Base-by-base conservation (phyloP, 495 filamentous ascomycete species). In the Cladorrhinum samala region DNA sequence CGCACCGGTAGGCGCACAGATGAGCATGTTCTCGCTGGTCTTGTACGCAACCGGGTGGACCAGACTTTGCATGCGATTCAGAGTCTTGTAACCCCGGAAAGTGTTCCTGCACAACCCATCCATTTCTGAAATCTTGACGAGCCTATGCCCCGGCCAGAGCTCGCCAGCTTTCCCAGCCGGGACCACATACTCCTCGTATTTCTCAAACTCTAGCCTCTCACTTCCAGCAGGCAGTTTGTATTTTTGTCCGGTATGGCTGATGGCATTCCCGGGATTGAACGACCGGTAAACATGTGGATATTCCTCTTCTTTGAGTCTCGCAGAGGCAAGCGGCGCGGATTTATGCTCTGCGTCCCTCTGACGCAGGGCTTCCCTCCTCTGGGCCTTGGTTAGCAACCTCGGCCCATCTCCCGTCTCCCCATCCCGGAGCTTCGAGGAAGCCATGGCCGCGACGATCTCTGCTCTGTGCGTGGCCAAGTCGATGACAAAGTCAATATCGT, bases 1-100 rank as follows among this genome's bases (percentile, higher is more conserved):
- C 43, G 93, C 93, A 83, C 93, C 93, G 55, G 93, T 99, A 1
- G 93, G 93, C 11, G 93, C 93, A 70, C 93, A 99, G 49, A 99
- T 93, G 27, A 99, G 78, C 91, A 99, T 96, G 64, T 99, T 99
- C 69, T 97, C 93, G 63, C 80, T 95, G 5, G 88, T 95, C 63
- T 86, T 86, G 70, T 99, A 99, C 2, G 92, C 93, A 2, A 99
- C 90, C 2, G 91, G 89, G 66, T 95, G 95, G 3, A 96, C 86
- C 46, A 99, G 69, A 59, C 91, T 96, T 71, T 99, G 93, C 93
- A 99, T 99, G 19, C 93, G 84, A 62, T 99, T 99, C 46, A 99
- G 75, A 1, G 85, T 68, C 68, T 91, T 92, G 70, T 99, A 99
- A 0, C 89, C 91, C 60, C 85, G 88, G 70, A 99, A 99, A 1